A percentile compares a stretch with the other conserved stretches of the same genome.
phyloP scores from a whole-genome alignment of 2,329 filamentous ascomycete genomes.

The Chaetomiaceae sp. region DNA sequence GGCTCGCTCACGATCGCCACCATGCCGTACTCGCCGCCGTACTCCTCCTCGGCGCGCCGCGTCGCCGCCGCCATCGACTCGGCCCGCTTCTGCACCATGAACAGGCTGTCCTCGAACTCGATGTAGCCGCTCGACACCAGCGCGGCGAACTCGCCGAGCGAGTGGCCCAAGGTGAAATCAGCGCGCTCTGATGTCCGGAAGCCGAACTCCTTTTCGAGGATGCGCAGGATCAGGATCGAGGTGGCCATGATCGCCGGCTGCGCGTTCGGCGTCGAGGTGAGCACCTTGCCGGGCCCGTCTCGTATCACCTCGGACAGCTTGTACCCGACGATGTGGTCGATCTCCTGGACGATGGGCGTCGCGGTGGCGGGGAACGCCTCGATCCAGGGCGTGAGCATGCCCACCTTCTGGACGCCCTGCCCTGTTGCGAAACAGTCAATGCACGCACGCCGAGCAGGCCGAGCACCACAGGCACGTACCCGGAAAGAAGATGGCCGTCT shows the following conservation, averaged over 20 bases:
- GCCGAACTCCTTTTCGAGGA: constrained; percentile 78
- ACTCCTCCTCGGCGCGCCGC: constrained; percentile 53
- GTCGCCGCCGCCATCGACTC: constrained; percentile 80
- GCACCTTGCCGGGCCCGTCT: constrained; percentile 66
- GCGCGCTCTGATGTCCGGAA: constrained; percentile 66
- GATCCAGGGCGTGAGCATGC: constrained; percentile 82
- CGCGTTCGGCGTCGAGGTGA: constrained; percentile 79
- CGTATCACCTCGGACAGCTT: constrained; percentile 73
- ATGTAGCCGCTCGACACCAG: constrained; percentile 80
- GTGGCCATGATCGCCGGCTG: constrained; percentile 97
- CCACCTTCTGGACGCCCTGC: constrained; percentile 82
- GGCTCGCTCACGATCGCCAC: constrained; percentile 86
- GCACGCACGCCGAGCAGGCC: neutral
- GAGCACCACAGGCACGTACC: constrained; percentile 31
- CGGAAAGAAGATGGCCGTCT: constrained; percentile 56
- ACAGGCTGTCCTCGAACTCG: constrained; percentile 68
- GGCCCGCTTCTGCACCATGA: constrained; percentile 69
- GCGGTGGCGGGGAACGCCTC: constrained; percentile 77
- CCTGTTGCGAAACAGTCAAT: constrained; percentile 41
- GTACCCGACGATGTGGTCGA: constrained; percentile 69
- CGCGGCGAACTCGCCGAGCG: constrained; percentile 87
- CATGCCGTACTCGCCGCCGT: constrained; percentile 87
- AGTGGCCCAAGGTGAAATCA: constrained; percentile 83
- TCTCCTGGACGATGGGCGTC: constrained; percentile 72
- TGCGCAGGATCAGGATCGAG: constrained; percentile 79